These are phyloP conservation scores for Periconia sp. DNA, from an alignment of 2,329 filamentous ascomycete genomes.

Conservation along the genomic window DNA sequence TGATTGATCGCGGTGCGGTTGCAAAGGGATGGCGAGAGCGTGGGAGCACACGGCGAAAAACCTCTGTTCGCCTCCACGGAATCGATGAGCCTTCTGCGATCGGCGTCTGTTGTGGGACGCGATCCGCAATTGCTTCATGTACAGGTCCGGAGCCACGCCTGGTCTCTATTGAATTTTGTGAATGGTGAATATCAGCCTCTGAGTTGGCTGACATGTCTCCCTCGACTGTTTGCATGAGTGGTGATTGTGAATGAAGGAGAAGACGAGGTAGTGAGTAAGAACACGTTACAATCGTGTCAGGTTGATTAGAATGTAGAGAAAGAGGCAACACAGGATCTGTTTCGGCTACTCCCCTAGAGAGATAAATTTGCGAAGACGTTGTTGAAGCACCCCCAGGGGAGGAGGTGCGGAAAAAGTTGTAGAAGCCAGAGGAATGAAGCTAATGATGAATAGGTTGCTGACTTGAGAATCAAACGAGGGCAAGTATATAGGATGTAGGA, in stretches of 20 bases:
- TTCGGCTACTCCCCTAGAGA: constrained; percentile 49
- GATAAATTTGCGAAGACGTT: constrained; percentile 53
- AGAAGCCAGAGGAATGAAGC: background rate
- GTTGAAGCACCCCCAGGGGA: constrained; percentile 27
- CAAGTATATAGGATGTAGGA: background rate
- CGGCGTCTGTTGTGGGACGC: background rate
- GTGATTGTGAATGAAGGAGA: constrained; percentile 15
- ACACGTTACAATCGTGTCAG: constrained; percentile 15
- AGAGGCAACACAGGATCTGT: constrained; percentile 31
- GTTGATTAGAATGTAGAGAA: constrained; percentile 15
- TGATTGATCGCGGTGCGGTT: constrained; percentile 3
- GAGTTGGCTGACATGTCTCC: constrained; percentile 10
- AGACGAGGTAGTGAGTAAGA: constrained; percentile 18
- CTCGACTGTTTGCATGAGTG: background rate
- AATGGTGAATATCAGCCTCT: constrained; percentile 2
- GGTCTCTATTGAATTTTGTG: background rate
- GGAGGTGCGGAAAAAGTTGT: constrained; percentile 15
- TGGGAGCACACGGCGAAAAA: constrained; percentile 27
- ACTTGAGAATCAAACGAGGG: no score
- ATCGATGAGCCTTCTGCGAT: background rate
- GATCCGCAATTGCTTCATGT: background rate
- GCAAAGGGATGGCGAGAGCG: constrained; percentile 7
- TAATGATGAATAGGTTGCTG: no score
- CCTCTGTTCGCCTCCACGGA: constrained; percentile 20
- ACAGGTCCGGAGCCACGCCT: background rate